A percentile compares a stretch with the other conserved stretches of the same genome.
Evolutionary conservation across 2,329 filamentous ascomycete species (phyloP).

Genomic region (Nectriaceae sp.): DNA sequence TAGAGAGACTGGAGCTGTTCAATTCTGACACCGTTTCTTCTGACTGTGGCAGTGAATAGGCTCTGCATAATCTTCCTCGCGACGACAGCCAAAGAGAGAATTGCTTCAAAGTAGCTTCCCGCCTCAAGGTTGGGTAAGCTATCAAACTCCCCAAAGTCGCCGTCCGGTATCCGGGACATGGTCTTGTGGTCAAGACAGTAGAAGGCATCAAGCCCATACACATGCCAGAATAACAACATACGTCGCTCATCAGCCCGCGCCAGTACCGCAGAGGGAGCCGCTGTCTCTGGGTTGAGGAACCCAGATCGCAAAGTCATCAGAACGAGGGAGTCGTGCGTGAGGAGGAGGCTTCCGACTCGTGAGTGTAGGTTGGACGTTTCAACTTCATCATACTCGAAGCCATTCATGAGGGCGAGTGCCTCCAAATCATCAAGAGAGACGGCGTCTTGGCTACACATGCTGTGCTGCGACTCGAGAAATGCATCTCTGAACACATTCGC

Average conservation of each 20-base stretch:
- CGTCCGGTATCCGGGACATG: conserved; percentile 16
- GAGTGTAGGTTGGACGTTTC: background rate
- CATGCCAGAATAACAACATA: conserved; percentile 21
- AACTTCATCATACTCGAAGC: conserved; percentile 13
- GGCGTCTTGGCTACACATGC: background rate
- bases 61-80: conserved; percentile 12
- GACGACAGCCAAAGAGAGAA: conserved; percentile 20
- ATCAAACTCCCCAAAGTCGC: background rate
- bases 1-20: background rate
- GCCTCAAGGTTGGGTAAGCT: conserved; percentile 1
- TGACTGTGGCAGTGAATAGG: conserved; percentile 8
- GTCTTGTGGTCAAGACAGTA: conserved; percentile 20
- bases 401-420: conserved; percentile 21
- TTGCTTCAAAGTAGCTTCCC: conserved; percentile 21
- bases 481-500: conserved; percentile 21
- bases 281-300: background rate
- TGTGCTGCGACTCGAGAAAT: conserved; percentile 18
- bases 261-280: background rate
- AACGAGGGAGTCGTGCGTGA: conserved; percentile 27
- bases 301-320: conserved; percentile 19
- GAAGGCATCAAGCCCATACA: conserved; percentile 23
- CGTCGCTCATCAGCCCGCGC: conserved; percentile 11
- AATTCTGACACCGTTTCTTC: background rate
- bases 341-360: conserved; percentile 19
- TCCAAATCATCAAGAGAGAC: conserved; percentile 20